Conservation (phyloP, 1,284 basidiomycete species). For the Retiboletus fuscus region DNA sequence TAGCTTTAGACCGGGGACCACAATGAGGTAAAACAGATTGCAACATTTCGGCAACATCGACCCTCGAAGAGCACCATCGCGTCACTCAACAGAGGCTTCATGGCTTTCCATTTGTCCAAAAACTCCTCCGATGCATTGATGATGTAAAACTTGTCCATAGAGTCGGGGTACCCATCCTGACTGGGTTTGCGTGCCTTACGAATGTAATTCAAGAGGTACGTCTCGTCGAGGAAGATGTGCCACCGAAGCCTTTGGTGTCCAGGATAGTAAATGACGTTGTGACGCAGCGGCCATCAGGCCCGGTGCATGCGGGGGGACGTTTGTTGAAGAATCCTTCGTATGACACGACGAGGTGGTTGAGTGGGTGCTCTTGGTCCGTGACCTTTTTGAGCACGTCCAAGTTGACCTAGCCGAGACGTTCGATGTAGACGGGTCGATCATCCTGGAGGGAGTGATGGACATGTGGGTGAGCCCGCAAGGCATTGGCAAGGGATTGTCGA, state of each 20-base stretch:
- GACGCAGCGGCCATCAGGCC: background rate
- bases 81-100: background rate
- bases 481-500: background rate
- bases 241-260: background rate
- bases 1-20: too few relatives aligned
- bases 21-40: too few relatives aligned
- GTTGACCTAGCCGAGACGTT: background rate
- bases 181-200: background rate
- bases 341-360: background rate
- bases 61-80: too few relatives aligned
- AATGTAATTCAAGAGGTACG: background rate
- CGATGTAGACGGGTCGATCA: background rate
- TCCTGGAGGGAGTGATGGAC: background rate
- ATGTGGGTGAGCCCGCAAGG: background rate
- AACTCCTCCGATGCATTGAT: background rate
- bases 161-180: background rate
- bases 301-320: background rate
- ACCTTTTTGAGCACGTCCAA: background rate
- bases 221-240: background rate
- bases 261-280: background rate
- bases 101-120: background rate
- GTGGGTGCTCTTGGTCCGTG: background rate
- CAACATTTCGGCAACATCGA: too few relatives aligned
- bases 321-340: background rate
- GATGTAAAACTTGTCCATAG: background rate